Conservation (phyloP, 441 rosid genomes). For the Pelargonium fulgidum region DNA sequence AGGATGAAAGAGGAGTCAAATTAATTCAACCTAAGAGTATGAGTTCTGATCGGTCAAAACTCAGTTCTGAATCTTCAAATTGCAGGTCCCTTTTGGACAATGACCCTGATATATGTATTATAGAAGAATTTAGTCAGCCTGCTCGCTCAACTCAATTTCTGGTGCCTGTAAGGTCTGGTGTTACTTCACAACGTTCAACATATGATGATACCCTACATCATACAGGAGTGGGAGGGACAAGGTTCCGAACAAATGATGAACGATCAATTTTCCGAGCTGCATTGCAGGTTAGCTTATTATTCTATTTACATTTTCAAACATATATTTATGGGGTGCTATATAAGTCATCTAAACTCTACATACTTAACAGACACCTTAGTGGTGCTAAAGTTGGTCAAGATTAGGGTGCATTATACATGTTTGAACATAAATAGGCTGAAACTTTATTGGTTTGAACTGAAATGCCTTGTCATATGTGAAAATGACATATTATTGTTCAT, state of each 20-base stretch:
- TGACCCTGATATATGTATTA: conserved; percentile 70
- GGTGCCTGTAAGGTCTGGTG: conserved; percentile 21
- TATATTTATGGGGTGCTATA: background rate
- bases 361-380: conserved; percentile 4
- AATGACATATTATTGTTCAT: background rate
- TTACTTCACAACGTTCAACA: conserved; percentile 26
- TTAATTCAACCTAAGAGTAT: conserved; percentile 28
- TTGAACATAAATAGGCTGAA: background rate
- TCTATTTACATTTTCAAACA: background rate
- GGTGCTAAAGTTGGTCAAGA: background rate
- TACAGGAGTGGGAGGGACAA: conserved; percentile 36
- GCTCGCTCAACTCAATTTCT: conserved; percentile 29
- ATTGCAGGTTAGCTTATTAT: conserved; percentile 56
- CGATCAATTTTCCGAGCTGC: conserved; percentile 53
- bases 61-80: conserved; percentile 61
- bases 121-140: conserved; percentile 67
- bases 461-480: background rate
- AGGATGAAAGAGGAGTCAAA: conserved; percentile 33
- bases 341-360: background rate
- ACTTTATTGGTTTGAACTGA: background rate
- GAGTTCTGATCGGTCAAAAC: conserved; percentile 37
- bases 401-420: background rate
- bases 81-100: conserved; percentile 49
- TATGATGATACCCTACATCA: conserved; percentile 26
- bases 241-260: conserved; percentile 50